Conservation (phyloP, 192 early-diverging fungal species). For the Coemansia sp. region DNA sequence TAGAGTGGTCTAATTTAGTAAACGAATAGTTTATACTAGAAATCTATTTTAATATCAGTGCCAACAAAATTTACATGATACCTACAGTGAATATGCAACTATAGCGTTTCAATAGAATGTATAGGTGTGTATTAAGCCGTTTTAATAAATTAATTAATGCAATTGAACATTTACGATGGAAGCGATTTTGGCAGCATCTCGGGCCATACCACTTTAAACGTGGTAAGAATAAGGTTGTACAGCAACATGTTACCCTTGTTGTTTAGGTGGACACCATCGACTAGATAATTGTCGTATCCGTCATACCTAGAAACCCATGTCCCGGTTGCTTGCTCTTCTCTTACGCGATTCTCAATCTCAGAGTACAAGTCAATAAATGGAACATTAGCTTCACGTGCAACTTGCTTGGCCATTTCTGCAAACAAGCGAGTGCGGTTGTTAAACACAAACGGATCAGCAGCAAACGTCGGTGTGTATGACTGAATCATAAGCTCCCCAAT, state of each 20-base stretch:
- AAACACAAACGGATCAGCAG: not conserved
- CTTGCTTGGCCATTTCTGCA: slow-evolving; percentile 45
- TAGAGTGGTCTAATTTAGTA: too few relatives aligned
- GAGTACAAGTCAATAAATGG: slow-evolving; percentile 40
- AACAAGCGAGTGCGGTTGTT: slow-evolving; percentile 49
- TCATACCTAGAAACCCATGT: slow-evolving; percentile 9
- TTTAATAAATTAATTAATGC: not conserved
- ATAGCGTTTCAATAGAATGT: too few relatives aligned
- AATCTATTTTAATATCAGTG: too few relatives aligned
- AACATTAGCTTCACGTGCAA: slow-evolving; percentile 45
- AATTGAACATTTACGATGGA: not conserved
- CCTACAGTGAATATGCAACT: too few relatives aligned
- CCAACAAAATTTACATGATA: too few relatives aligned
- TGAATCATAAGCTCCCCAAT: slow-evolving; percentile 57
- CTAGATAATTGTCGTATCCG: slow-evolving; percentile 43
- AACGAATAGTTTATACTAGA: too few relatives aligned
- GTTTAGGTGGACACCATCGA: slow-evolving; percentile 62
- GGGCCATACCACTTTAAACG: slow-evolving; percentile 13
- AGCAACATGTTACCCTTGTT: slow-evolving; percentile 55
- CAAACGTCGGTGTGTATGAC: not conserved
- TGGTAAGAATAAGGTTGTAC: slow-evolving; percentile 13
- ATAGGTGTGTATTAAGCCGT: too few relatives aligned
- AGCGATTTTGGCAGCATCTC: slow-evolving; percentile 9
- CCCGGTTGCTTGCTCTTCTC: not conserved
- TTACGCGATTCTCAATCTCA: slow-evolving; percentile 30